These are phyloP conservation scores for Selenicereus undatus DNA, from an alignment of 148 eudicot species.

Conservation along the genomic window DNA sequence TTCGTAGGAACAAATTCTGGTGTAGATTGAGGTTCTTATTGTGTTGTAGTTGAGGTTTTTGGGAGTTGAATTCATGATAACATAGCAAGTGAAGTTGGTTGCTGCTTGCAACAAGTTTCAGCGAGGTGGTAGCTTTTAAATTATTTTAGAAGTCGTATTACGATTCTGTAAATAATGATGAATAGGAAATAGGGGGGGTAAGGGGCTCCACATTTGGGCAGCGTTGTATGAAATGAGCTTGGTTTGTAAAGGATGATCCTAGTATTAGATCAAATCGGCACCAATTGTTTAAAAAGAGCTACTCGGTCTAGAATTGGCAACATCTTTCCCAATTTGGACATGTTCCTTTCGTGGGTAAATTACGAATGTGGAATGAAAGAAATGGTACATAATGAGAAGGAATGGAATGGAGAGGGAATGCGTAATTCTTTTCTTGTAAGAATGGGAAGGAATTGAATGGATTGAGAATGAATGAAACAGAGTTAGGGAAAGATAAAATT, in stretches of 20 bases:
- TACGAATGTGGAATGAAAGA: no score
- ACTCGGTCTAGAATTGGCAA: no score
- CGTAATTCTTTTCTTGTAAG: no score
- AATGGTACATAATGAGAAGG: no score
- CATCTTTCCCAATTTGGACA: no score
- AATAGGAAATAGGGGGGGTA: not conserved
- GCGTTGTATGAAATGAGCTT: not conserved
- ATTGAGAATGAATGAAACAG: no score
- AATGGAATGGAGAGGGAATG: no score
- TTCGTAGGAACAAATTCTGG: conserved; percentile 3
- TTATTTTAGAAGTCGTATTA: not conserved
- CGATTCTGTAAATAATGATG: conserved; percentile 13
- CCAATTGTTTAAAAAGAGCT: not conserved
- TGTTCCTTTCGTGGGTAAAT: no score
- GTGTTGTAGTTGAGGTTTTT: not conserved
- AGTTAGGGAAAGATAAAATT: no score
- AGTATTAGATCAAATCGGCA: not conserved
- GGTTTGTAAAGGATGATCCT: not conserved
- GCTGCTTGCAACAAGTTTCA: conserved; percentile 22
- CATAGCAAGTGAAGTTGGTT: conserved; percentile 10
- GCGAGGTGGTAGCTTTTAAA: not conserved
- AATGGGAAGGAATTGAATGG: no score
- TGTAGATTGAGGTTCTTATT: not conserved
- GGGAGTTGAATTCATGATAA: not conserved
- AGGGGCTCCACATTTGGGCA: not conserved